Conservation (phyloP, 495 filamentous ascomycete species). For the Tuber borchii region DNA sequence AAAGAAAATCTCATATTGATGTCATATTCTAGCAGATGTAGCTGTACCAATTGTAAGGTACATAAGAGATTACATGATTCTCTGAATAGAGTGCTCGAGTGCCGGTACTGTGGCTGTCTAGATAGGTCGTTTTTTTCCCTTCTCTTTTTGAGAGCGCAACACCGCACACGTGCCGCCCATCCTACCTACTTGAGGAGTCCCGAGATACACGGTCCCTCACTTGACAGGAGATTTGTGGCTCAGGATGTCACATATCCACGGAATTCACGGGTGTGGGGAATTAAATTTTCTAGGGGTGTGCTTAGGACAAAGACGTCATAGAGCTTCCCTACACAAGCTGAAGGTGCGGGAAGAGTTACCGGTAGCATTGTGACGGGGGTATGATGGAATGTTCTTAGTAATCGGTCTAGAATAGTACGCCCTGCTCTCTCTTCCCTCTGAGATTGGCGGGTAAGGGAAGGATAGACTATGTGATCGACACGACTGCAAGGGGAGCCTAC, state of each 20-base stretch:
- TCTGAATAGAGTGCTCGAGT: too few relatives aligned
- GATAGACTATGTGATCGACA: background rate
- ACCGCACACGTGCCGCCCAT: background rate
- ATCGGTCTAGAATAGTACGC: background rate
- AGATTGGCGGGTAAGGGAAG: background rate
- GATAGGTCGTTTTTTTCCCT: too few relatives aligned
- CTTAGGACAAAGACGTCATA: background rate
- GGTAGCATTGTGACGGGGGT: background rate
- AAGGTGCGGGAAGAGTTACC: background rate
- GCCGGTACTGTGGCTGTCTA: too few relatives aligned
- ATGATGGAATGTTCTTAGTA: conserved; percentile 27
- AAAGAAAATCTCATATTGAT: too few relatives aligned
- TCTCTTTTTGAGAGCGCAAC: background rate
- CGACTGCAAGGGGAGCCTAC: background rate
- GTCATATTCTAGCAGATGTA: too few relatives aligned
- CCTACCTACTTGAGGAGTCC: background rate
- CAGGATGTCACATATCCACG: background rate
- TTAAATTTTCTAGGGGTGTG: background rate
- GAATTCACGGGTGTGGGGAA: background rate
- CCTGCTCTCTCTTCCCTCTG: background rate
- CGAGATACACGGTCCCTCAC: background rate
- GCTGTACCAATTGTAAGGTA: too few relatives aligned
- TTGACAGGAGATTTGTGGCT: background rate
- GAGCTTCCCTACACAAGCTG: background rate
- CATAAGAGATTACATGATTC: too few relatives aligned